phyloP scores from a whole-genome alignment of 2,329 filamentous ascomycete species.

The Ophiocordyceps robertsii region DNA sequence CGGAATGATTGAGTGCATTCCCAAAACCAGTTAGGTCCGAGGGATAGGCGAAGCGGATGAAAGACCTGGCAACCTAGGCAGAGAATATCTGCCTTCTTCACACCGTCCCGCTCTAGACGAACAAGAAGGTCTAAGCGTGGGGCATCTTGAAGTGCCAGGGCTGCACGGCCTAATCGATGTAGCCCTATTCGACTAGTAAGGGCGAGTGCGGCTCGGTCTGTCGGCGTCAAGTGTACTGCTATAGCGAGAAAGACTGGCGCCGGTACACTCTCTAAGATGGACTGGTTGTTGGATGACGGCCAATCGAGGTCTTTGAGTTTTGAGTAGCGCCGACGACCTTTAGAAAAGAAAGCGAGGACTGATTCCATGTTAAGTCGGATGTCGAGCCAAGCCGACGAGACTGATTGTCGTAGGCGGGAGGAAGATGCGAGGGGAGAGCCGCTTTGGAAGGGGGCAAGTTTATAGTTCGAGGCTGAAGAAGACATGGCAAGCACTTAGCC shows the following conservation, averaged over 20 bases:
- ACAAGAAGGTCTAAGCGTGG: background rate
- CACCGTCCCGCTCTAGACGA: background rate
- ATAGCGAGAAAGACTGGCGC: background rate
- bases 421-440: no score
- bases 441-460: no score
- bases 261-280: background rate
- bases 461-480: no score
- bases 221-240: background rate
- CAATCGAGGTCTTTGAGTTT: background rate
- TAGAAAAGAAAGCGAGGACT: background rate
- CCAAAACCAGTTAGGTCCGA: background rate
- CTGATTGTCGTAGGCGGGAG: no score
- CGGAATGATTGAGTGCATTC: background rate
- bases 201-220: background rate
- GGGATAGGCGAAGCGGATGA: background rate
- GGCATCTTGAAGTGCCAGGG: background rate
- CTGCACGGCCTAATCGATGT: background rate
- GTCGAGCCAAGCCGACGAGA: no score
- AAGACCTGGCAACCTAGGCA: background rate
- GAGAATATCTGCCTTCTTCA: background rate
- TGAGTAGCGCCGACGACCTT: background rate
- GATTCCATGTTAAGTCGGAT: no score
- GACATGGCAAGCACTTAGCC: no score
- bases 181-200: background rate
- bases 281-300: background rate